Evolutionary conservation across 352 stramenopile genomes (phyloP), one percentile per base, ranked within the genome.

Genomic region (Phytopythium litorale): DNA sequence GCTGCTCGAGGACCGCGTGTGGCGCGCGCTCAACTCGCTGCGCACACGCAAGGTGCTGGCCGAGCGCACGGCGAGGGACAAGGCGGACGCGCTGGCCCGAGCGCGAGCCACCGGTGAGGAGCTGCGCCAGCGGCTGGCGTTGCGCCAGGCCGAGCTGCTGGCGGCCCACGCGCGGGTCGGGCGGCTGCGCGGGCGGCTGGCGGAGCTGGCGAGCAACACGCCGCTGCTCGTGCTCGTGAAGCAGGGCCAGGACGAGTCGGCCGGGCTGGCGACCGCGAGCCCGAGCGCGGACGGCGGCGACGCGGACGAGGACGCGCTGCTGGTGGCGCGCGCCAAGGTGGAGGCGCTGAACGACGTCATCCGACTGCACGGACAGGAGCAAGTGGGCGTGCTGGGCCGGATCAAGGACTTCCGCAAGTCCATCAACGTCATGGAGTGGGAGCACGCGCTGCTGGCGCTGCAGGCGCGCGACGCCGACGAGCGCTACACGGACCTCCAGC

Each of bases 371-470:
- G 89, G 91, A 21, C 88, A 87, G 51, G 89, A 97, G 56, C 91
- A 97, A 56, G 91, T 97, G 0, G 69, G 73, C 13, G 76, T 96
- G 19, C 71, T 98, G 16, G 75, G 73, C 45, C 89, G 88, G 58
- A 97, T 97, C 71, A 94, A 96, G 68, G 89, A 98, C 59, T 98
- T 98, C 54, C 84, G 90, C 40, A 97, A 98, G 66, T 96, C 79
- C 65, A 97, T 98, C 71, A 97, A 97, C 71, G 84, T 95, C 60
- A 97, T 98, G 87, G 82, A 98, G 66, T 98, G 93, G 93, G 88
- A 97, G 55, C 84, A 96, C 64, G 67, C 77, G 11, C 81, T 92
- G 56, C 67, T 98, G 30, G 72, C 89, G 21, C 68, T 93, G 57
- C 75, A 96, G 59, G 87, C 79, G 18, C 75, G 78, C 13, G 88